Percentiles rank a stretch among this genome's conserved stretches.
These are phyloP conservation scores for Bisporella sp. DNA, from an alignment of 2,329 filamentous ascomycete species.

Conservation along the genomic window DNA sequence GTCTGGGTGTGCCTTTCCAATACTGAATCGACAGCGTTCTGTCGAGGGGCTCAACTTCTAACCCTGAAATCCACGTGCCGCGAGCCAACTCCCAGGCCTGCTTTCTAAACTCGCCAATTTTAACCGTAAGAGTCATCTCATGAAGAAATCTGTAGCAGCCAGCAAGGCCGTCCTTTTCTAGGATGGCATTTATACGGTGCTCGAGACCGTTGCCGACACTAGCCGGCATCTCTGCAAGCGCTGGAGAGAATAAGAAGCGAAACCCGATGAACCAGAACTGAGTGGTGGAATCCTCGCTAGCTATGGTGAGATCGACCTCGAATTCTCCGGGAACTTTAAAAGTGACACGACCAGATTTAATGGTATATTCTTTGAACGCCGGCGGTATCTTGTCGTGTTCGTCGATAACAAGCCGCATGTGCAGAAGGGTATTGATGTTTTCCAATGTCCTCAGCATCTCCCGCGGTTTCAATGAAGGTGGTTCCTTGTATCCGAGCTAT, in stretches of 20 bases:
- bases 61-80: slow-evolving; percentile 68
- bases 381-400: slow-evolving; percentile 70
- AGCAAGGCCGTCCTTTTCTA: slow-evolving; percentile 62
- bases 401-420: slow-evolving; percentile 75
- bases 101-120: slow-evolving; percentile 73
- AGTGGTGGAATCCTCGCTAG: slow-evolving; percentile 72
- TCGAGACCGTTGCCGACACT: slow-evolving; percentile 62
- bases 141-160: slow-evolving; percentile 86
- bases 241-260: slow-evolving; percentile 72
- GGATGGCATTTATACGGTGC: slow-evolving; percentile 60
- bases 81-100: slow-evolving; percentile 68
- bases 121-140: slow-evolving; percentile 81
- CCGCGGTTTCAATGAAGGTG: slow-evolving; percentile 61
- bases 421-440: slow-evolving; percentile 77
- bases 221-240: slow-evolving; percentile 53
- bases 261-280: slow-evolving; percentile 96
- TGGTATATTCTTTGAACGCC: slow-evolving; percentile 70
- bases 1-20: slow-evolving; percentile 57
- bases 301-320: slow-evolving; percentile 87
- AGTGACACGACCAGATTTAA: slow-evolving; percentile 81
- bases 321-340: slow-evolving; percentile 81
- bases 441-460: slow-evolving; percentile 69
- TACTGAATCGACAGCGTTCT: slow-evolving; percentile 84
- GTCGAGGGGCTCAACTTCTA: slow-evolving; percentile 74
- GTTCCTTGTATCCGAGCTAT: slow-evolving; percentile 70